phyloP scores from a whole-genome alignment of 768 basidiomycete species.

The Mrakia frigida region DNA sequence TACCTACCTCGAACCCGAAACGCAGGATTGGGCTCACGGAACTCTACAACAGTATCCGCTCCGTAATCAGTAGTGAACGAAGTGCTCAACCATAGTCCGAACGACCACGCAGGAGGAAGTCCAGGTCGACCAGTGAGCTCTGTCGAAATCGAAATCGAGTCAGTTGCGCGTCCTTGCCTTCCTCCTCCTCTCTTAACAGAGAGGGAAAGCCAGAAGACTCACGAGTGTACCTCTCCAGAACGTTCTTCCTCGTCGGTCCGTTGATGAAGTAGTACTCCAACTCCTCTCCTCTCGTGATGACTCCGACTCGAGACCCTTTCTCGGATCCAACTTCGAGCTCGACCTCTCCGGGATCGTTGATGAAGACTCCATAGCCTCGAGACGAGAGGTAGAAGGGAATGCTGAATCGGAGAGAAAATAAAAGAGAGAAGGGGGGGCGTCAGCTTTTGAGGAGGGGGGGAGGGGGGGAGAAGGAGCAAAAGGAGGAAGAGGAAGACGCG shows the following conservation, averaged over 20 bases:
- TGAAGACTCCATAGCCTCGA: constrained; percentile 66
- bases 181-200: background rate
- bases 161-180: background rate
- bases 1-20: no score
- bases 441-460: background rate
- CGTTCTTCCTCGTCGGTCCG: constrained; percentile 61
- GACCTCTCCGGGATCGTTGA: constrained; percentile 65
- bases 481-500: background rate
- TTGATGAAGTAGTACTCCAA: constrained; percentile 70
- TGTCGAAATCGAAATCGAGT: background rate
- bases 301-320: constrained; percentile 49
- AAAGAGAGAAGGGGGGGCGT: background rate
- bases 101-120: constrained; percentile 65
- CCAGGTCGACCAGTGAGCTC: constrained; percentile 59
- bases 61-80: constrained; percentile 66
- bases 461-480: constrained; percentile 32
- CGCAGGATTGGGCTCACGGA: background rate
- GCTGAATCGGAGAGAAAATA: constrained; percentile 34
- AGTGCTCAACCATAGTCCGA: constrained; percentile 71
- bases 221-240: constrained; percentile 51
- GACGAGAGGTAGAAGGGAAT: constrained; percentile 41
- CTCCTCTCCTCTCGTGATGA: constrained; percentile 58
- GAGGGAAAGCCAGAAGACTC: background rate
- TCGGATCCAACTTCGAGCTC: constrained; percentile 55
- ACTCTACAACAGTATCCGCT: constrained; percentile 58